A percentile compares a stretch with the other conserved stretches of the same genome.
Conservation (phyloP, 2,329 filamentous ascomycete species). For the Didymella pinodella region DNA sequence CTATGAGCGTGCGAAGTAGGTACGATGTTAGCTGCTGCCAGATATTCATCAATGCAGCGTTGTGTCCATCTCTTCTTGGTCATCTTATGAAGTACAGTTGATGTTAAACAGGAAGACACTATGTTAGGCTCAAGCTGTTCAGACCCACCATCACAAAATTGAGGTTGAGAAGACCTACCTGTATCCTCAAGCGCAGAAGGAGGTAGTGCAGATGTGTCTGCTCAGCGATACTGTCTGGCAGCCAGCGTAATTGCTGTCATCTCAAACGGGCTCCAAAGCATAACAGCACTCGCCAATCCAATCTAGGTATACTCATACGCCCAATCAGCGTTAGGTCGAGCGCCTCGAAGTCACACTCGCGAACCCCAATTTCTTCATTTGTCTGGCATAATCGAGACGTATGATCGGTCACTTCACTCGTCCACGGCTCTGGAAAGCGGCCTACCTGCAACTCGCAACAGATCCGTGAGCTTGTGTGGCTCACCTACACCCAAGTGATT, state of each 20-base stretch:
- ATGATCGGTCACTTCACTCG: background rate
- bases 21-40: background rate
- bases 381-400: background rate
- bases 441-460: background rate
- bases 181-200: too few species aligned
- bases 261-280: background rate
- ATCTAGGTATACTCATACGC: background rate
- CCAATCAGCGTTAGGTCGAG: background rate
- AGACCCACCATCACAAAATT: too few species aligned
- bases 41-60: slow-evolving; percentile 13
- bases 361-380: background rate
- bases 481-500: background rate
- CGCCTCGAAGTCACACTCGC: background rate
- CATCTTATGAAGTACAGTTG: background rate
- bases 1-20: background rate
- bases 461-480: background rate
- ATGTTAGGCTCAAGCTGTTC: too few species aligned
- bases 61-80: background rate
- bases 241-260: too few species aligned
- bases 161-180: too few species aligned
- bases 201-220: too few species aligned
- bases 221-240: background rate
- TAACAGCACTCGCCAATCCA: background rate
- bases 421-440: background rate
- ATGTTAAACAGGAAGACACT: background rate